Percentiles rank a stretch among this genome's conserved stretches.
phyloP scores from a whole-genome alignment of 176 grass and related monocot genomes.

The Avena insularis region DNA sequence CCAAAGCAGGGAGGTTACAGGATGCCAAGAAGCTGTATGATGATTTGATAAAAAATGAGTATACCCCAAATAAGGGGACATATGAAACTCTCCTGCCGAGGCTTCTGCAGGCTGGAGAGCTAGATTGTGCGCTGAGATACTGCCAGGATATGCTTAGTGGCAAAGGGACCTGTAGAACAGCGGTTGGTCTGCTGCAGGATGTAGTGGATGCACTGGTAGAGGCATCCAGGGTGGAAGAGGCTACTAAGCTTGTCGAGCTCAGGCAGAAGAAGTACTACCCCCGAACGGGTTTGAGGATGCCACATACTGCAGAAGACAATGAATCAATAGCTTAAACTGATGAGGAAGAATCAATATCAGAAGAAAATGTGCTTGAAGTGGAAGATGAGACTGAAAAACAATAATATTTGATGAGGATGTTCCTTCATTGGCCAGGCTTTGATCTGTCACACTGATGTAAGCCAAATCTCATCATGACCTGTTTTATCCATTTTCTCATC shows the following conservation, averaged over 20 bases:
- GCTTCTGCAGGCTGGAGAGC: slow-evolving; percentile 49
- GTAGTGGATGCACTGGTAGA: slow-evolving; percentile 58
- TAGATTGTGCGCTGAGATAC: slow-evolving; percentile 55
- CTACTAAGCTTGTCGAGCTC: slow-evolving; percentile 50
- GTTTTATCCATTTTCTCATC: too few species aligned
- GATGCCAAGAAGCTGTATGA: slow-evolving; percentile 57
- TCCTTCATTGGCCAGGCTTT: slow-evolving; percentile 26
- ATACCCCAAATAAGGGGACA: slow-evolving; percentile 46
- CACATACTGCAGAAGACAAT: neutral
- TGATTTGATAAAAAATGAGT: slow-evolving; percentile 57
- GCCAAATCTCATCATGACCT: too few species aligned
- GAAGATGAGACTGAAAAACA: neutral
- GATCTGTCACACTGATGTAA: neutral
- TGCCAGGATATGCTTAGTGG: slow-evolving; percentile 56
- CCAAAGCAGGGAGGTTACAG: slow-evolving; percentile 54
- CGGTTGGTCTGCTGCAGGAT: slow-evolving; percentile 37
- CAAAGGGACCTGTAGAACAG: slow-evolving; percentile 18
- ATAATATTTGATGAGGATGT: slow-evolving; percentile 17
- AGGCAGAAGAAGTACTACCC: slow-evolving; percentile 32
- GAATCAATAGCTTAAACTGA: neutral
- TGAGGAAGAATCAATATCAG: slow-evolving; percentile 7
- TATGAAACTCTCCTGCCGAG: slow-evolving; percentile 57
- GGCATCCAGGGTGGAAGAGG: slow-evolving; percentile 53
- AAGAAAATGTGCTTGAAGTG: slow-evolving; percentile 5
- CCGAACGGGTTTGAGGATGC: slow-evolving; percentile 36